Evolutionary conservation across 1,284 basidiomycete species (phyloP), one percentile per base, ranked within the genome.

Genomic region (Cutaneotrichosporon daszewskae): DNA sequence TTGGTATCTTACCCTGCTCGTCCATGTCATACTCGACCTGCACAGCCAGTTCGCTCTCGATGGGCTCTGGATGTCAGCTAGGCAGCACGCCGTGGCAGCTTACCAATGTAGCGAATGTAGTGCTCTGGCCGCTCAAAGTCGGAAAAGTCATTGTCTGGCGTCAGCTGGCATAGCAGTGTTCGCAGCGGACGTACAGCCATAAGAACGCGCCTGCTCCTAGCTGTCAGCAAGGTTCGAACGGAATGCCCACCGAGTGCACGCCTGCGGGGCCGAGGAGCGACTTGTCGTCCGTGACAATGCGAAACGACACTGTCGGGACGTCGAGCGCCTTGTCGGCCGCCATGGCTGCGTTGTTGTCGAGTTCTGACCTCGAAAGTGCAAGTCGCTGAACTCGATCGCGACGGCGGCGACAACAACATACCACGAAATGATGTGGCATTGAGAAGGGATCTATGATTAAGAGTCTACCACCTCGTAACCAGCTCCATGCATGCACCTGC

Each of bases 11-110:
- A 87, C 89, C 91, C 79, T 97, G 94, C 66, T 97, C 95, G 63
- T 98, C 95, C 92, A 98, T 98, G 67, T 98, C 95, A 75, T 99
- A 99, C 69, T 98, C 95, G 35, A 97, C 94, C 63, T 94, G 90
- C 35, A 81, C 80, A 10, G 85, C 85, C 23, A 97, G 79, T 53
- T 98, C 95, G 41, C 80, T 82, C 68, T 99, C 94, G 54, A 94
- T 76, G 0, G 94, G 94, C 62, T 96, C 94, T 90, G 44, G 2
- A 2, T 1, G 32, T 44, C 33, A 47, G 32, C 44, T 22, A 9
- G 16, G 10, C 18, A n/a, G 10, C 16, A 3, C 8, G 10, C 8
- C 10, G n/a, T 11, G 8, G 3, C 13, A 18, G 17, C 40, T 5
- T 11, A 88, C 87, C 87, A 55, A 94, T 86, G 66, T 92, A 82